Percentiles rank a stretch among this genome's conserved stretches.
These are phyloP conservation scores for Metschnikowia aberdeeniae DNA, from an alignment of 805 yeast genomes.

Conservation along the genomic window DNA sequence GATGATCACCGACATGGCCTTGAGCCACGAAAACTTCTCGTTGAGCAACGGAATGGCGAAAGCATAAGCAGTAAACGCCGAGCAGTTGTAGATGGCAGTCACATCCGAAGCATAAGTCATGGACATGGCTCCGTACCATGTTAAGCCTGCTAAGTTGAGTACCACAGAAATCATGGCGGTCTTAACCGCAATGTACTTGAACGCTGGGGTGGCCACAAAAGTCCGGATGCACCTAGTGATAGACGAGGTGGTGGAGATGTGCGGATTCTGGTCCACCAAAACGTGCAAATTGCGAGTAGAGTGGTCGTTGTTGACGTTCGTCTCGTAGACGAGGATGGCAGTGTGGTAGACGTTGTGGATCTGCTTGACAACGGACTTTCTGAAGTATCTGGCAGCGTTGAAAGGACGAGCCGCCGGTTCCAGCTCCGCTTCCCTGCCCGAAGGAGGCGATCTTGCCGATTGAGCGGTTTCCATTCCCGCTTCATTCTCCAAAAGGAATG, in stretches of 20 bases:
- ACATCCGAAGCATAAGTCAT: constrained; percentile 80
- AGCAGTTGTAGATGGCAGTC: constrained; percentile 86
- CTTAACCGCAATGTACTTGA: constrained; percentile 43
- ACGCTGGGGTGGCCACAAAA: constrained; percentile 43
- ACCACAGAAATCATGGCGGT: constrained; percentile 49
- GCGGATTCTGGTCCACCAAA: constrained; percentile 36
- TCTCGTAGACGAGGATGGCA: constrained; percentile 39
- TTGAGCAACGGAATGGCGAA: constrained; percentile 73
- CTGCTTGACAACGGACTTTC: constrained; percentile 37
- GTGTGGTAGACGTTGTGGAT: constrained; percentile 44
- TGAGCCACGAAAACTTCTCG: constrained; percentile 61
- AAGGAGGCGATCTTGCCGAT: constrained; percentile 10
- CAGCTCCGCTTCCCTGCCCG: constrained; percentile 2
- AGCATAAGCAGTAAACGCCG: constrained; percentile 83
- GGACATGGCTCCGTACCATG: constrained; percentile 85
- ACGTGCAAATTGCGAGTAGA: constrained; percentile 29
- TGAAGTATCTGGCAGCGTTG: constrained; percentile 27
- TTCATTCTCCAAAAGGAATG: constrained; percentile 24
- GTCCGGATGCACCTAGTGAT: constrained; percentile 28
- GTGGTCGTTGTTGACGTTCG: constrained; percentile 34
- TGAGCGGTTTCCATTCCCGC: constrained; percentile 6
- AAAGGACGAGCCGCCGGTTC: constrained; percentile 7
- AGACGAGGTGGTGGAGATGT: constrained; percentile 31
- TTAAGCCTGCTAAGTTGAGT: constrained; percentile 68
- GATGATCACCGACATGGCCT: constrained; percentile 61